Evolutionary conservation across 345 rosid genomes (phyloP).

Genomic region (Hibiscus tridactylites): DNA sequence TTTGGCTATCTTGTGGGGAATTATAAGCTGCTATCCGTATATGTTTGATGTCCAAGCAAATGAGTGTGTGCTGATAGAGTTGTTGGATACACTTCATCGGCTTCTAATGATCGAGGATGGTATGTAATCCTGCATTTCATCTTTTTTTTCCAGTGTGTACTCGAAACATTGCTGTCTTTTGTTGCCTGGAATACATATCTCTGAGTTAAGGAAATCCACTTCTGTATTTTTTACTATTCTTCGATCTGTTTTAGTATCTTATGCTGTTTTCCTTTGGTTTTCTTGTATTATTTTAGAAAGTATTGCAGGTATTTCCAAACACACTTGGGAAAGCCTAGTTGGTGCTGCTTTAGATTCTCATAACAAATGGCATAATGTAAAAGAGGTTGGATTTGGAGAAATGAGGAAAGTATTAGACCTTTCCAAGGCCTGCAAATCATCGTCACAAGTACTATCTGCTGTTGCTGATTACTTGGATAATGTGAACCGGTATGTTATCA

Average conservation of each 20-base stretch:
- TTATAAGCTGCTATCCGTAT: conserved; percentile 54
- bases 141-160: background rate
- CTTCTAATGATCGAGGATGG: conserved; percentile 41
- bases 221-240: background rate
- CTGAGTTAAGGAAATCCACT: background rate
- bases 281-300: conserved; percentile 31
- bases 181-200: conserved; percentile 1
- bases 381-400: conserved; percentile 31
- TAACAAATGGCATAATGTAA: conserved; percentile 20
- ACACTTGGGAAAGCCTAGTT: conserved; percentile 61
- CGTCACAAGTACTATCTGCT: conserved; percentile 55
- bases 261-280: conserved; percentile 1
- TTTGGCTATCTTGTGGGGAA: conserved; percentile 70
- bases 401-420: conserved; percentile 42
- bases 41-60: conserved; percentile 27
- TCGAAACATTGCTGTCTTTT: background rate
- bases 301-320: conserved; percentile 39
- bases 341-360: conserved; percentile 61
- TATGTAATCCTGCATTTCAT: conserved; percentile 19
- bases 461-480: conserved; percentile 73
- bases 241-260: background rate
- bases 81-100: conserved; percentile 44
- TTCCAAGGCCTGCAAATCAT: conserved; percentile 56
- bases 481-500: conserved; percentile 44
- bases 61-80: conserved; percentile 36